These are phyloP conservation scores for Porogramme epimiltina DNA, from an alignment of 1,284 basidiomycete species.

Conservation along the genomic window DNA sequence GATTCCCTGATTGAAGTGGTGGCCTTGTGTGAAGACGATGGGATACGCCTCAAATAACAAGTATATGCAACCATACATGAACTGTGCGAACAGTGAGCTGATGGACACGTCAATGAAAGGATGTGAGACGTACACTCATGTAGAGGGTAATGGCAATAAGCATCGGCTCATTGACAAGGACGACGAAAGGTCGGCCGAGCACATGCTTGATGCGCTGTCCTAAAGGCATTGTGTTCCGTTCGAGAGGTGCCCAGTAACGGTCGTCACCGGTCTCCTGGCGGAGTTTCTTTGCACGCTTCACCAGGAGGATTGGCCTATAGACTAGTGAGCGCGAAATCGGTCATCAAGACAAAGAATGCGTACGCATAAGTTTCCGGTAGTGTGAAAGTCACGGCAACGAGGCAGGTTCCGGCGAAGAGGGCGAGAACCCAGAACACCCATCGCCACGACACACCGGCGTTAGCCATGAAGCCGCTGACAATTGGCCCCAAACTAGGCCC, in stretches of 20 bases:
- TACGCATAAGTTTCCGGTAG: constrained; percentile 75
- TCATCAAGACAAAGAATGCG: constrained; percentile 17
- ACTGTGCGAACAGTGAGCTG: constrained; percentile 19
- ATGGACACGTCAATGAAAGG: neutral
- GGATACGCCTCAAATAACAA: constrained; percentile 40
- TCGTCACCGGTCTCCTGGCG: constrained; percentile 55
- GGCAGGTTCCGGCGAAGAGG: constrained; percentile 58
- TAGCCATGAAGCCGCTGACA: constrained; percentile 57
- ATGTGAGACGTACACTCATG: constrained; percentile 38
- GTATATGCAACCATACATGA: constrained; percentile 49
- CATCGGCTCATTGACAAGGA: constrained; percentile 48
- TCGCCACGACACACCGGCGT: constrained; percentile 59
- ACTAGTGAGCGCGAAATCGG: neutral
- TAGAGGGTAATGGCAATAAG: constrained; percentile 47
- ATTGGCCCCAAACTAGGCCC: constrained; percentile 65
- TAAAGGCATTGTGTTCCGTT: constrained; percentile 33
- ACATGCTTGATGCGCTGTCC: constrained; percentile 35
- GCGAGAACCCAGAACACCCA: constrained; percentile 81
- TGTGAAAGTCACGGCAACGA: constrained; percentile 59
- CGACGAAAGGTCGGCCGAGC: constrained; percentile 41
- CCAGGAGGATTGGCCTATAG: constrained; percentile 50
- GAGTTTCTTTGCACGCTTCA: constrained; percentile 32
- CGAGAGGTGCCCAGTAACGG: constrained; percentile 48
- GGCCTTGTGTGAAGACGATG: constrained; percentile 34
- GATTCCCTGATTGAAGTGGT: constrained; percentile 42